These are phyloP conservation scores for Penicillium nucicola DNA, from an alignment of 495 filamentous ascomycete species.

Conservation along the genomic window DNA sequence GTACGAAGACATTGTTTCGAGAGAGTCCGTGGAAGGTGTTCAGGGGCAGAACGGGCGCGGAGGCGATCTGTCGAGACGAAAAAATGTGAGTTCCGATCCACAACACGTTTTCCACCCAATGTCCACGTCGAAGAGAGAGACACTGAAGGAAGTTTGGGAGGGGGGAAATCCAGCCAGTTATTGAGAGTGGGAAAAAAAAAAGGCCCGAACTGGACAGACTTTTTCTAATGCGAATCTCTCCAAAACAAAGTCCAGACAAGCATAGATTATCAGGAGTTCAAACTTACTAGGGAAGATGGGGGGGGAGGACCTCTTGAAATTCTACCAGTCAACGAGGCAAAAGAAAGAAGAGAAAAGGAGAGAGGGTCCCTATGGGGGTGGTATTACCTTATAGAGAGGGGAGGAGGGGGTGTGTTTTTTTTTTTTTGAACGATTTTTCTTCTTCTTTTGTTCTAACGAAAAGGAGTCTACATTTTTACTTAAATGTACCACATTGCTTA, in stretches of 20 bases:
- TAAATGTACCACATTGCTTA: too few species aligned
- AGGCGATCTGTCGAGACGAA: conserved; percentile 24
- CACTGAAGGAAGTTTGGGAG: too few species aligned
- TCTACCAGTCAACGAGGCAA: conserved; percentile 44
- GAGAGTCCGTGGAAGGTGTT: conserved; percentile 12
- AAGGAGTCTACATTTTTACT: background rate
- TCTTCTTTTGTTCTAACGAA: background rate
- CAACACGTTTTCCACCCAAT: conserved; percentile 1
- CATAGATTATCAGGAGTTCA: too few species aligned
- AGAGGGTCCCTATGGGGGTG: conserved; percentile 18
- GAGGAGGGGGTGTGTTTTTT: conserved; percentile 9
- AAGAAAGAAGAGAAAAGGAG: conserved; percentile 16
- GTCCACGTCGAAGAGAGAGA: too few species aligned
- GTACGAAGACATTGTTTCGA: conserved; percentile 68
- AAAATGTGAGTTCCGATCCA: conserved; percentile 12
- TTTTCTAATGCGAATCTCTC: too few species aligned
- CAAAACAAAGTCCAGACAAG: too few species aligned
- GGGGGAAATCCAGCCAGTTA: too few species aligned
- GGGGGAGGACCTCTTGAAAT: conserved; percentile 16
- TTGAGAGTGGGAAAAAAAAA: too few species aligned
- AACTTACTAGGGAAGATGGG: conserved; percentile 30
- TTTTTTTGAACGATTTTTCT: too few species aligned
- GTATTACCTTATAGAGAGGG: conserved; percentile 10
- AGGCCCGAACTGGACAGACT: too few species aligned
- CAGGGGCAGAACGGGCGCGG: conserved; percentile 26